phyloP scores from a whole-genome alignment of 2,329 filamentous ascomycete genomes.

The Fusarium succisae region DNA sequence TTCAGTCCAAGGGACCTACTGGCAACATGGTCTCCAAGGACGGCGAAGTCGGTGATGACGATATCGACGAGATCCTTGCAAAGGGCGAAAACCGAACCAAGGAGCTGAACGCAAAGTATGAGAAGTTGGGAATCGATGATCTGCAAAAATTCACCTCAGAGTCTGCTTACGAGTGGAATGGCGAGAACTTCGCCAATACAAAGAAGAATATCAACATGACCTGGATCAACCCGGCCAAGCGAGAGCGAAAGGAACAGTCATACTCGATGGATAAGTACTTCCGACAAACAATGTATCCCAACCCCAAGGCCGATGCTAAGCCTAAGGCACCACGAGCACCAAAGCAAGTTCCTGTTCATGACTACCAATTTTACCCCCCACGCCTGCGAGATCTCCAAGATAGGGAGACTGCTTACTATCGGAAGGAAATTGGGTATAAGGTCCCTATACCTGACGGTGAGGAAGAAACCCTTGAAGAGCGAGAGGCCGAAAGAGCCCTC shows the following conservation, averaged over 20 bases:
- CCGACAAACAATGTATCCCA: conserved; percentile 81
- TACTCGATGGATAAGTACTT: conserved; percentile 99
- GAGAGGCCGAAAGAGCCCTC: conserved; percentile 85
- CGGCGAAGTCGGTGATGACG: conserved; percentile 79
- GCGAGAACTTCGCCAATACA: conserved; percentile 89
- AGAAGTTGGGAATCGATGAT: conserved; percentile 96
- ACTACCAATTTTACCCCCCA: conserved; percentile 96
- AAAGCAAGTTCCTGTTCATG: conserved; percentile 90
- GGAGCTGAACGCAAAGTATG: conserved; percentile 90
- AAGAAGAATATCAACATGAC: conserved; percentile 92
- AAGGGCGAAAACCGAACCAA: conserved; percentile 91
- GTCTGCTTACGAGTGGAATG: conserved; percentile 99
- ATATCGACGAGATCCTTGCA: conserved; percentile 88
- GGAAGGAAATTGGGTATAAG: conserved; percentile 96
- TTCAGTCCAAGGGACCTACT: conserved; percentile 75
- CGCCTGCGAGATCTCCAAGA: conserved; percentile 90
- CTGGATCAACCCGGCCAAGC: conserved; percentile 99
- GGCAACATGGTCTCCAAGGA: conserved; percentile 68
- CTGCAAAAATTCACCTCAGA: conserved; percentile 98
- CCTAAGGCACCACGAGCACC: conserved; percentile 95
- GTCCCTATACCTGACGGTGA: conserved; percentile 88
- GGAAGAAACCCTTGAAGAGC: conserved; percentile 85
- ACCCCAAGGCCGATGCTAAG: conserved; percentile 87
- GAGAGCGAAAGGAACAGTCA: conserved; percentile 96
- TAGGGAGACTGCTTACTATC: conserved; percentile 93